A percentile compares a stretch with the other conserved stretches of the same genome.
These are phyloP conservation scores for Fistulifera solaris DNA, from an alignment of 108 stramenopile species.

Conservation along the genomic window DNA sequence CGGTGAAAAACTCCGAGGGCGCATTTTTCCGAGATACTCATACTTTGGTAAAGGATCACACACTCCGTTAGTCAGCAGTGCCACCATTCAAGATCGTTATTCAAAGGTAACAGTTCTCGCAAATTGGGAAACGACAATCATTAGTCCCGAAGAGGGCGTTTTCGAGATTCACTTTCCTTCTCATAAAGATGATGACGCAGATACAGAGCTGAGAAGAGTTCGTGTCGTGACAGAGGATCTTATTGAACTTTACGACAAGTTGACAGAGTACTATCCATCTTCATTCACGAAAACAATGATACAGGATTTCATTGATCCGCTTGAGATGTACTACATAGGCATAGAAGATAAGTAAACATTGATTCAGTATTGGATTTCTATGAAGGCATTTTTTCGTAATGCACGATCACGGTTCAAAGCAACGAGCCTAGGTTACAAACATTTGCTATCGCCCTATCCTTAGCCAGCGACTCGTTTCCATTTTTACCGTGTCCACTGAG, in stretches of 20 bases:
- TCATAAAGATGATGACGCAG: conserved; percentile 3
- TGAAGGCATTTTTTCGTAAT: no score
- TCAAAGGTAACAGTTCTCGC: conserved; percentile 42
- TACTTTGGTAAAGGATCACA: conserved; percentile 11
- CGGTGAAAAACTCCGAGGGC: conserved; percentile 30
- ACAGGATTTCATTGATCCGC: conserved; percentile 47
- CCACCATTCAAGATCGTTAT: conserved; percentile 41
- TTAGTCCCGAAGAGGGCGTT: conserved; percentile 14
- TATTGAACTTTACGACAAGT: conserved; percentile 33
- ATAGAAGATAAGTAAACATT: no score
- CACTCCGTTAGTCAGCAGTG: conserved; percentile 18
- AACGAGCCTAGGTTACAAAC: no score
- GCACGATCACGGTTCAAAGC: no score
- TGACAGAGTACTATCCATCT: conserved; percentile 36
- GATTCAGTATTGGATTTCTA: no score
- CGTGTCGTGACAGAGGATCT: conserved; percentile 55
- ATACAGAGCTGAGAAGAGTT: conserved; percentile 14
- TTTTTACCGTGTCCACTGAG: conserved; percentile 44
- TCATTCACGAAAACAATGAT: conserved; percentile 38
- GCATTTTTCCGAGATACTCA: conserved; percentile 32
- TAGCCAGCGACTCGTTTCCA: conserved; percentile 68
- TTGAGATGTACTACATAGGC: conserved; percentile 30
- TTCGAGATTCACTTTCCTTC: conserved; percentile 19
- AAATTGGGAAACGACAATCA: conserved; percentile 27
- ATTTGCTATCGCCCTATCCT: conserved; percentile 4